phyloP scores from a whole-genome alignment of 306 rosid species.

The Psophocarpus tetragonolobus region DNA sequence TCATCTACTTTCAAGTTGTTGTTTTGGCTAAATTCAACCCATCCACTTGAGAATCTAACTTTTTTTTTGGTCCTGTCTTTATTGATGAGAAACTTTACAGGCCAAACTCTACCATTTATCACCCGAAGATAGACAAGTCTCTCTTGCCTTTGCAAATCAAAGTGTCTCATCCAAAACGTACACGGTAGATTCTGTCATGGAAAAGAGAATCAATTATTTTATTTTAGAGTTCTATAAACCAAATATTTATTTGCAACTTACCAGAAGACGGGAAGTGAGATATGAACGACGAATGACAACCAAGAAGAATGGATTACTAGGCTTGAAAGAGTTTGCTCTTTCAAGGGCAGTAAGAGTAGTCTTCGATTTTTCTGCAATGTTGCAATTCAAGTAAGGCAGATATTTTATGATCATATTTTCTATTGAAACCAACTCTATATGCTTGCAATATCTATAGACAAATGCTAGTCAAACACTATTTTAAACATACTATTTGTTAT shows the following conservation, averaged over 20 bases:
- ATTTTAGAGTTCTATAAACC: not conserved
- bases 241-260: not conserved
- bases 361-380: not conserved
- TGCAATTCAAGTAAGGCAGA: not conserved
- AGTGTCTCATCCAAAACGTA: not conserved
- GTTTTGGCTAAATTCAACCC: slow-evolving; percentile 31
- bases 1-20: slow-evolving; percentile 28
- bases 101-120: no score
- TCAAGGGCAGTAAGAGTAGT: not conserved
- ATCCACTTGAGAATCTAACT: no score
- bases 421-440: no score
- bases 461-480: no score
- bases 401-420: not conserved
- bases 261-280: not conserved
- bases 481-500: no score
- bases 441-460: no score
- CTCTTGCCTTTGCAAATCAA: not conserved
- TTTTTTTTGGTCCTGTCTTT: no score
- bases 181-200: not conserved
- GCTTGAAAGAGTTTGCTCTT: slow-evolving; percentile 29
- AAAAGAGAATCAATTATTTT: not conserved
- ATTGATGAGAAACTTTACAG: no score
- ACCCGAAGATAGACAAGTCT: not conserved
- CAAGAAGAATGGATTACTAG: slow-evolving; percentile 13
- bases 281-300: not conserved